phyloP scores from a whole-genome alignment of 257 asterid genomes.

The Solanum appendiculatum region DNA sequence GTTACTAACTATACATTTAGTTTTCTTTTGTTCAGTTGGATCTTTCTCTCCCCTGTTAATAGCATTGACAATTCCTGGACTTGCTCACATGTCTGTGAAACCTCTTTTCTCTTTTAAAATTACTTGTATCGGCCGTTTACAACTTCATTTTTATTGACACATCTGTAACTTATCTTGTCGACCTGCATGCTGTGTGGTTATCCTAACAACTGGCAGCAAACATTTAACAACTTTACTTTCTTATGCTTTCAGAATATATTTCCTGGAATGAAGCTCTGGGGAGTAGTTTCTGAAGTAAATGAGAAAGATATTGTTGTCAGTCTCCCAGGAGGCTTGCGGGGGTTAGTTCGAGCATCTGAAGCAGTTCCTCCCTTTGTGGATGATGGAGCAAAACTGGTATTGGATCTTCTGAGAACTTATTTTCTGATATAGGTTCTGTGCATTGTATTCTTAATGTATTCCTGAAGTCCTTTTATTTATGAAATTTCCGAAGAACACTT shows the following conservation, averaged over 20 bases:
- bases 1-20: neutral
- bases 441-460: neutral
- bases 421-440: neutral
- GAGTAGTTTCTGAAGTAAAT: slow-evolving; percentile 84
- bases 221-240: neutral
- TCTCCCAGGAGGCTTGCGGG: slow-evolving; percentile 96
- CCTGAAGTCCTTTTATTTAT: neutral
- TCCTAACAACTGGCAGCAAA: neutral
- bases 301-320: slow-evolving; percentile 82
- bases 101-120: neutral
- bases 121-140: neutral
- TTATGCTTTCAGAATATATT: slow-evolving; percentile 59
- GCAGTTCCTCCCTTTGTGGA: slow-evolving; percentile 52
- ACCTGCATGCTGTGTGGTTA: neutral
- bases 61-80: no score
- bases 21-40: neutral
- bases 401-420: neutral
- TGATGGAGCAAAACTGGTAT: slow-evolving; percentile 34
- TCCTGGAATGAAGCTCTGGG: slow-evolving; percentile 95
- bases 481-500: neutral
- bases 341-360: slow-evolving; percentile 82
- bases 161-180: neutral
- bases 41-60: no score
- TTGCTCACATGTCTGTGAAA: neutral
- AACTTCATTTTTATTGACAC: neutral